Evolutionary conservation across 2,329 filamentous ascomycete species (phyloP), one percentile per base, ranked within the genome.

Genomic region (Neopestalotiopsis sp.): DNA sequence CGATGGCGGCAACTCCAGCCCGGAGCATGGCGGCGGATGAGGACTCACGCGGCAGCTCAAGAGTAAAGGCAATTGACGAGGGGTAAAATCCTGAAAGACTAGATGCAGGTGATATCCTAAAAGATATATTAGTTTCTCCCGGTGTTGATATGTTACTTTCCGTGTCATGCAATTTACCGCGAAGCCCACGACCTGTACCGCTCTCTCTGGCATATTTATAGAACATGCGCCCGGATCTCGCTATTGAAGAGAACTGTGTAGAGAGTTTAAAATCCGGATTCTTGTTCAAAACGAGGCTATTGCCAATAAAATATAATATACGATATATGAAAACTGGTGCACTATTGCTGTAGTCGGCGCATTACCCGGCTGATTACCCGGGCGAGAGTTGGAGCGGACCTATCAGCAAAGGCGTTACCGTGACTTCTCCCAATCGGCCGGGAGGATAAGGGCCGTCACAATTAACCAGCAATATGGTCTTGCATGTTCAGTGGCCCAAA

Each of bases 281-380:
- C 34, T 1, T 20, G 59, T 7, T 20, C 32, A 12, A 34, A 17
- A n/a, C 59, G 17, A 62, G 32, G 32, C 32, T 34, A 1, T 78
- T 3, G n/a, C 1, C 45, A 52, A 69, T 77, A 74, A 72, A 73
- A 34, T 71, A 10, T 72, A 76, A 78, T 77, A 74, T 77, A 72
- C 60, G 13, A 71, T 77, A 78, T 68, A 78, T 77, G 75, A 74
- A 67, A 64, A 61, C 58, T 70, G 71, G 45, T 52, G 69, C 71
- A 58, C 67, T 72, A 68, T 72, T 71, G 70, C 69, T 69, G 72
- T 69, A 67, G 69, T 72, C 72, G 71, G 62, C 69, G 70, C 58
- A 75, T 77, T 78, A 76, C 72, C 75, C 75, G 75, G 75, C 69
- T 67, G 65, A 76, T 77, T 78, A 77, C 71, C 76, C 76, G 76